These are phyloP conservation scores for Monilinia aucupariae DNA, from an alignment of 2,329 filamentous ascomycete genomes.

Conservation along the genomic window DNA sequence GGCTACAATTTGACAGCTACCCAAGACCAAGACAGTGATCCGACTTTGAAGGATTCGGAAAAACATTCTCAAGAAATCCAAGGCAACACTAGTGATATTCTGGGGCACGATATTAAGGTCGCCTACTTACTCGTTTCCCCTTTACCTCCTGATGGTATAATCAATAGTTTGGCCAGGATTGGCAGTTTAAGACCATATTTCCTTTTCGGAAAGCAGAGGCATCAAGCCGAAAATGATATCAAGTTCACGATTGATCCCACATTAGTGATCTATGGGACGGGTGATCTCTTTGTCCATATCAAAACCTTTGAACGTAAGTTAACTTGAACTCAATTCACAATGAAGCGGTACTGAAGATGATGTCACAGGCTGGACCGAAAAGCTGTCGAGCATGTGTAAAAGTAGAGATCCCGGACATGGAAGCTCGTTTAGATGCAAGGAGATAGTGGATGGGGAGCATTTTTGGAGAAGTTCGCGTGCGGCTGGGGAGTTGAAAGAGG, in stretches of 20 bases:
- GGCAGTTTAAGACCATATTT: conserved; percentile 23
- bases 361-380: conserved; percentile 10
- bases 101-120: conserved; percentile 34
- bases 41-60: neutral
- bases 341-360: neutral
- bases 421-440: neutral
- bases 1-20: neutral
- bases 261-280: conserved; percentile 67
- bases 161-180: conserved; percentile 58
- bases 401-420: neutral
- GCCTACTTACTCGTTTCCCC: conserved; percentile 66
- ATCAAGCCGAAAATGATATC: conserved; percentile 38
- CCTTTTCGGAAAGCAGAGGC: conserved; percentile 27
- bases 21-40: neutral
- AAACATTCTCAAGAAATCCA: neutral
- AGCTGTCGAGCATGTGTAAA: neutral
- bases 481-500: neutral
- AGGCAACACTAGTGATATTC: neutral
- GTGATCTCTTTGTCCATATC: conserved; percentile 66
- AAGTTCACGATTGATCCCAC: conserved; percentile 56
- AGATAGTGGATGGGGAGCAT: conserved; percentile 9
- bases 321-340: neutral
- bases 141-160: conserved; percentile 46
- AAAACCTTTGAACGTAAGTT: conserved; percentile 48
- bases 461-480: conserved; percentile 9